Base-by-base conservation (phyloP, 1,284 basidiomycete species). In the Moniliophthora roreri region DNA sequence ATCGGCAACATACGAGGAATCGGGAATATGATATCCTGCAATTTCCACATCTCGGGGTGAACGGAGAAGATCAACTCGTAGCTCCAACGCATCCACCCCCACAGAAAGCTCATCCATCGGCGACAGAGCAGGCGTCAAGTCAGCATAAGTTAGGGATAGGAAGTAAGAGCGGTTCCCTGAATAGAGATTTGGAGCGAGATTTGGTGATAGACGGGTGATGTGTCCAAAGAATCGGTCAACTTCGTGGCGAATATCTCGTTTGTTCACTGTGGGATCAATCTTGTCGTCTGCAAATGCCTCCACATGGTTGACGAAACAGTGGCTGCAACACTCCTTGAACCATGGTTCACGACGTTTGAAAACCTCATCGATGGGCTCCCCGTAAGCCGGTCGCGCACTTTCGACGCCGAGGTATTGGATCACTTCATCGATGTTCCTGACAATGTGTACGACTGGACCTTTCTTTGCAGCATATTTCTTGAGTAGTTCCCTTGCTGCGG, bases 21-120 rank as follows among this genome's bases (percentile, higher is more conserved):
- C 77, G 0, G 95, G 91, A 16, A 93, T 80, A 56, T 79, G 78
- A 0, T 81, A 77, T 0, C 72, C 76, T 32, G 72, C 61, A 11
- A 74, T 66, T 51, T 76, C 74, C n/a, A 69, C 63, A 55, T 78
- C 75, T 51, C 75, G 71, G 2, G 70, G 67, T 4, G 84, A 77
- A 32, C 82, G 84, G 21, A 99, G 79, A 10, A 99, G 79, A 69
- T 99, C 96, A 5, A 95, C 95, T 2, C 96, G 88, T 24, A 99
- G 70, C 71, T 99, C 96, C 54, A 99, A 75, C 0, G 95, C 96
- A 64, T 99, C 95, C 1, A 87, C 89, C 3, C 97, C 96, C n/a
- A 81, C 77, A 0, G 84, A 84, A 56, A 98, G 73, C 50, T 87
- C 81, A 9, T 88, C 82, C 49, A 98, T 80, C 38, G 85, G 70